Conservation (phyloP, 2,329 filamentous ascomycete genomes). For the Apiospora malaysiana region DNA sequence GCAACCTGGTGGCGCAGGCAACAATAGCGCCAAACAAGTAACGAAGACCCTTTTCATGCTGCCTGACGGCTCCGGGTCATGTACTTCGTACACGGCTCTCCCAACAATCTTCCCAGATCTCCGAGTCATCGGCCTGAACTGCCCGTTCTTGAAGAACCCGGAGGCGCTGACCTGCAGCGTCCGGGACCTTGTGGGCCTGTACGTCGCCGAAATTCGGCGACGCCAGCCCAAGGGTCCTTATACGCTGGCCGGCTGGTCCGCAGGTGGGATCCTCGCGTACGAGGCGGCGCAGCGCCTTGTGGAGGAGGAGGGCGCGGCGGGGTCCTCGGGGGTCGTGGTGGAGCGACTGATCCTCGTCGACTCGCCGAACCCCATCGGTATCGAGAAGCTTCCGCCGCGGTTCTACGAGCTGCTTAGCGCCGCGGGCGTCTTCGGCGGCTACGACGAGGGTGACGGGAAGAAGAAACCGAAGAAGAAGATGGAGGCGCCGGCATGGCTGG, state of each 20-base stretch:
- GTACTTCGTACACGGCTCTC: constrained; percentile 45
- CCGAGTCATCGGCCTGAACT: constrained; percentile 47
- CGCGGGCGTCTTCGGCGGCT: constrained; percentile 48
- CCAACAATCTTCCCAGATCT: constrained; percentile 39
- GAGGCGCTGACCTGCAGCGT: constrained; percentile 40
- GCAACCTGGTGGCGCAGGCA: constrained; percentile 23
- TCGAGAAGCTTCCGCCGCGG: constrained; percentile 54
- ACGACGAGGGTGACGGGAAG: constrained; percentile 37
- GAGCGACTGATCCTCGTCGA: constrained; percentile 49
- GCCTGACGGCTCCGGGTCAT: too few species aligned
- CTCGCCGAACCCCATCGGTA: constrained; percentile 47
- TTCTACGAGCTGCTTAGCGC: constrained; percentile 56
- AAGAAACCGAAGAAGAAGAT: neutral
- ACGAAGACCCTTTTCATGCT: too few species aligned
- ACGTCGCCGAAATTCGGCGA: constrained; percentile 50
- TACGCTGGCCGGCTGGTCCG: constrained; percentile 58
- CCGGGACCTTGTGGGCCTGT: constrained; percentile 43
- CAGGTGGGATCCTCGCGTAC: constrained; percentile 57
- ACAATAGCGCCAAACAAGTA: too few species aligned
- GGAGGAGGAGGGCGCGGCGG: too few species aligned
- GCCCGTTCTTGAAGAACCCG: constrained; percentile 43
- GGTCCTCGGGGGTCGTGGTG: constrained; percentile 45
- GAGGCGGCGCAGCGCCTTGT: constrained; percentile 47
- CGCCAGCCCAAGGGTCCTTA: constrained; percentile 54
- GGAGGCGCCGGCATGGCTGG: constrained; percentile 13